These are phyloP conservation scores for Linderniella brevidens DNA, from an alignment of 257 asterid species.

Conservation along the genomic window DNA sequence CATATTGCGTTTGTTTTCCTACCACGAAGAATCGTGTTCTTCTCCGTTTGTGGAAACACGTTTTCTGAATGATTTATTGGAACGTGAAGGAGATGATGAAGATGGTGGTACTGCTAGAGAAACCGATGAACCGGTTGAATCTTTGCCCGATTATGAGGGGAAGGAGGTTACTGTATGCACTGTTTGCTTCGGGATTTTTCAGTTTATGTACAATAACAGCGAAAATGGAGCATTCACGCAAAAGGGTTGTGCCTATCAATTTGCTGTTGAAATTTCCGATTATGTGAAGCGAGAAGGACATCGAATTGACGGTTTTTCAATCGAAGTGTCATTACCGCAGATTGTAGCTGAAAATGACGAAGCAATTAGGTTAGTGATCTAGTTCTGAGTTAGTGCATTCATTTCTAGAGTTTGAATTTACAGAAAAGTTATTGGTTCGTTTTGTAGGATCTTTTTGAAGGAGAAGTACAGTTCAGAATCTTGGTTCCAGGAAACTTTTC, in stretches of 20 bases:
- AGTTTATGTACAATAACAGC: constrained; percentile 30
- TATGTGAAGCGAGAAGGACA: constrained; percentile 36
- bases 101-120: constrained; percentile 12
- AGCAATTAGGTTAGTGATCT: constrained; percentile 47
- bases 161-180: constrained; percentile 34
- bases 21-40: constrained; percentile 26
- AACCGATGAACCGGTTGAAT: constrained; percentile 12
- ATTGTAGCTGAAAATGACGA: constrained; percentile 46
- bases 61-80: constrained; percentile 23
- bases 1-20: constrained; percentile 36
- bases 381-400: constrained; percentile 5
- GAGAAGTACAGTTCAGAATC: constrained; percentile 41
- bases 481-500: constrained; percentile 34
- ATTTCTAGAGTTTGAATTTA: background rate
- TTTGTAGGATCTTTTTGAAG: constrained; percentile 46
- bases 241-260: constrained; percentile 33
- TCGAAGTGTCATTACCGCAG: constrained; percentile 66
- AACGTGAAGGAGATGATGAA: constrained; percentile 19
- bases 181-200: constrained; percentile 62
- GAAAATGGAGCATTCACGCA: constrained; percentile 22
- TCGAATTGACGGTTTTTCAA: constrained; percentile 40
- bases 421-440: background rate
- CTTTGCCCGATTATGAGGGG: constrained; percentile 12
- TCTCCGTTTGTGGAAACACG: constrained; percentile 23
- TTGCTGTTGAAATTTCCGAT: constrained; percentile 37